Base-by-base conservation (phyloP, 441 rosid genomes). In the Breynia disticha region DNA sequence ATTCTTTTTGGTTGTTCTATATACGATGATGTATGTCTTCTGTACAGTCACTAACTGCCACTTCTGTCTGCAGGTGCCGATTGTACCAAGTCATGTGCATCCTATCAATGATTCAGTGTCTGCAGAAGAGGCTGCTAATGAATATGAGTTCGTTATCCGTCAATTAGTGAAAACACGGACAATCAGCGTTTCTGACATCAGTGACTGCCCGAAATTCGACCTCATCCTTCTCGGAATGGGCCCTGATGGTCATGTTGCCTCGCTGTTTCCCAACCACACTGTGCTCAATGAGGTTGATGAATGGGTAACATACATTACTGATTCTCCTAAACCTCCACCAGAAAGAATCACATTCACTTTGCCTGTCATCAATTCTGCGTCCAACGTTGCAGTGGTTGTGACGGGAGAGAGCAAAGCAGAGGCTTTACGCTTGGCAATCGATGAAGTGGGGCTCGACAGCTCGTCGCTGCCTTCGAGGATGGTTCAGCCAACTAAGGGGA, bases 141-240 rank as follows among this genome's bases (percentile, higher is more conserved):
- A 80, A 46, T 87, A 91, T 61, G 86, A 75, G 76, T 83, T 83
- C 50, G 80, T 57, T 21, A 80, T 91, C 55, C 78, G 90, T 47
- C 96, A 87, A 70, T 66, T 79, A 45, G 94, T 83, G 70, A 82
- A 75, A 68, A 57, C 79, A 24, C 77, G 90, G 19, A 77, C 74
- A 42, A 74, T 87, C 61, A 55, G 67, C 54, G 90, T 75, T 7
- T 87, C 98, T n/a, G 84, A 79, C 48, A 70, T 69, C 47, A 75
- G 83, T 60, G 96, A 86, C 74, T 83, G 88, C 68, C 98, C 98
- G 49, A 91, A 76, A 72, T 91, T 91, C 54, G 95, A 91, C 59
- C 86, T 91, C 54, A 74, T 86, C 63, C 90, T 88, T 61, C 98
- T 91, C 11, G 91, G 87, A 51, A 83, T 91, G 91, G 95, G 96